Percentiles rank a stretch among this genome's conserved stretches.
These are phyloP conservation scores for Leccinum truebloodii DNA, from an alignment of 768 basidiomycete genomes.

Conservation along the genomic window DNA sequence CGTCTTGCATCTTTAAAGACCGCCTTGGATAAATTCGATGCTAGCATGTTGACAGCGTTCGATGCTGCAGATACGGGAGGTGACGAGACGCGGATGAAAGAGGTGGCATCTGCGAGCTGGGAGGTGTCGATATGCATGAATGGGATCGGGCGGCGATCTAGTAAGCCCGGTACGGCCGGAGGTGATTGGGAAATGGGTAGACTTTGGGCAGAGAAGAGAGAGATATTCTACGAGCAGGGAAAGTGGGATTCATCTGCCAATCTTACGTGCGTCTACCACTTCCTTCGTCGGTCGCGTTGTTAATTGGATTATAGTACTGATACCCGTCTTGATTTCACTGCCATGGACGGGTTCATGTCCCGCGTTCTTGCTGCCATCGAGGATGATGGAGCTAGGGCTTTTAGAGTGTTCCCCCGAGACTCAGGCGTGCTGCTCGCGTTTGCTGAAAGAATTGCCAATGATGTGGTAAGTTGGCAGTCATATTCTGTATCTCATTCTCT, in stretches of 20 bases:
- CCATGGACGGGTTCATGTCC: conserved; percentile 92
- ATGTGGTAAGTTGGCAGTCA: conserved; percentile 62
- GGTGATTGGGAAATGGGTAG: conserved; percentile 90
- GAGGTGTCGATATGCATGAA: conserved; percentile 62
- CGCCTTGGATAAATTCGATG: conserved; percentile 88
- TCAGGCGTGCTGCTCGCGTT: conserved; percentile 80
- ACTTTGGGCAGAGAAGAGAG: conserved; percentile 94
- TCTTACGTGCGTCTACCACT: conserved; percentile 55
- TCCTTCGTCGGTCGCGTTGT: not conserved
- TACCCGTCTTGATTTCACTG: conserved; percentile 76
- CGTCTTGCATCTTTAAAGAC: conserved; percentile 67
- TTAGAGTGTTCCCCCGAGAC: conserved; percentile 80
- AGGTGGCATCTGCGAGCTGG: conserved; percentile 85
- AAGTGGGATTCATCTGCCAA: conserved; percentile 84
- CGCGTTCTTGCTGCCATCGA: conserved; percentile 61
- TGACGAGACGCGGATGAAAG: conserved; percentile 77
- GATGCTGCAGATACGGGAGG: conserved; percentile 77
- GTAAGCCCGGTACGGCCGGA: conserved; percentile 1
- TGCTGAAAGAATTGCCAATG: conserved; percentile 78
- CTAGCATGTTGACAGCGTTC: conserved; percentile 81
- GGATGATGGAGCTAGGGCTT: conserved; percentile 79
- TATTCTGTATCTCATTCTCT: conserved; percentile 4
- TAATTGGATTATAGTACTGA: conserved; percentile 40
- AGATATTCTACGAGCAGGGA: conserved; percentile 87
- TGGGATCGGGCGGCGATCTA: conserved; percentile 26